A percentile compares a stretch with the other conserved stretches of the same genome.
These are phyloP conservation scores for Celoporthe dispersa DNA, from an alignment of 2,329 filamentous ascomycete species.

Conservation along the genomic window DNA sequence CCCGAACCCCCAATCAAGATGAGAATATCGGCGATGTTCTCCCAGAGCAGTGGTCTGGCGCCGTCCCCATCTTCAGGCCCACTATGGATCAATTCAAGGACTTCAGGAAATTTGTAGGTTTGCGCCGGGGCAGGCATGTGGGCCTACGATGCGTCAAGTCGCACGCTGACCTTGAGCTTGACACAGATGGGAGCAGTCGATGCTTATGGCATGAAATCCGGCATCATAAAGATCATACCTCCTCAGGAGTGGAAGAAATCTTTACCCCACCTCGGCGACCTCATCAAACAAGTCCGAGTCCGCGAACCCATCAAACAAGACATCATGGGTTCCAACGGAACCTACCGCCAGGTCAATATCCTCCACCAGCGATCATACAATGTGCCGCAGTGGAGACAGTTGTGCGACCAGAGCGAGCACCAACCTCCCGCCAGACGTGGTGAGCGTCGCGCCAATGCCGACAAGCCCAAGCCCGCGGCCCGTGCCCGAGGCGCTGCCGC, in stretches of 20 bases:
- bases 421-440: slow-evolving; percentile 92
- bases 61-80: slow-evolving; percentile 92
- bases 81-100: slow-evolving; percentile 94
- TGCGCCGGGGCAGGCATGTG: neutral
- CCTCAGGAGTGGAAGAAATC: slow-evolving; percentile 90
- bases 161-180: slow-evolving; percentile 36
- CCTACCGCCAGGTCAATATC: slow-evolving; percentile 96
- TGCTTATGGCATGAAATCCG: slow-evolving; percentile 94
- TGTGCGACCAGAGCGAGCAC: slow-evolving; percentile 94
- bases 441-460: slow-evolving; percentile 69
- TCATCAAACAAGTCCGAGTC: slow-evolving; percentile 88
- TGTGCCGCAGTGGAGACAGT: slow-evolving; percentile 89
- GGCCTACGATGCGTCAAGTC: neutral
- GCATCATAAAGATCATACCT: slow-evolving; percentile 94
- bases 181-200: slow-evolving; percentile 78
- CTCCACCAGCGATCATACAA: slow-evolving; percentile 97
- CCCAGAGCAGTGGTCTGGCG: slow-evolving; percentile 89
- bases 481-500: slow-evolving; percentile 44
- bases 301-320: slow-evolving; percentile 98
- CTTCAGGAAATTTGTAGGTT: slow-evolving; percentile 84
- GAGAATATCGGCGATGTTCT: slow-evolving; percentile 75
- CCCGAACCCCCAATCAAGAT: slow-evolving; percentile 34
- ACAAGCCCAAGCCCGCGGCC: slow-evolving; percentile 51
- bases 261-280: slow-evolving; percentile 78
- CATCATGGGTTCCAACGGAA: slow-evolving; percentile 93